A percentile compares a stretch with the other conserved stretches of the same genome.
Evolutionary conservation across 2,329 filamentous ascomycete genomes (phyloP).

Genomic region (Thielaviopsis ethacetica): DNA sequence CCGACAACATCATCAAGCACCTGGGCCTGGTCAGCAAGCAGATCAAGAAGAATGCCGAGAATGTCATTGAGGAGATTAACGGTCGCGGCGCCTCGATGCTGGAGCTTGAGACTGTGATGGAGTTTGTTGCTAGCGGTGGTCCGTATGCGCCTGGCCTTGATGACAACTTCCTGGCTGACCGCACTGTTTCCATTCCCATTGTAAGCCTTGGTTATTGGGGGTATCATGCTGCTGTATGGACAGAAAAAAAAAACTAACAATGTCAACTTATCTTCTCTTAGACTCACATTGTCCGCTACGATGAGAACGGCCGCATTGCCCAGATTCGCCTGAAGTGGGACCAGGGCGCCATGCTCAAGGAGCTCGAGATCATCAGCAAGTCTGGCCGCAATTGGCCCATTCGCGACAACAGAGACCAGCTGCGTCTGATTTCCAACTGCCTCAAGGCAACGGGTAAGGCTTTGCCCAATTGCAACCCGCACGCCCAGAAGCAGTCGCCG

Average conservation of each 20-base stretch:
- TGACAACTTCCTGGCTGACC: constrained; percentile 84
- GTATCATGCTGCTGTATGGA: background rate
- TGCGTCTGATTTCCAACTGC: constrained; percentile 53
- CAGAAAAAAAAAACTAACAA: background rate
- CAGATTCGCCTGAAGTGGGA: constrained; percentile 92
- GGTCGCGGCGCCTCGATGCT: constrained; percentile 57
- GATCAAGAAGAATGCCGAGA: constrained; percentile 70
- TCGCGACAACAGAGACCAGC: constrained; percentile 69
- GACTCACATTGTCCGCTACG: constrained; percentile 81
- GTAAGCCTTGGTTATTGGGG: constrained; percentile 33
- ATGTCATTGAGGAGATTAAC: constrained; percentile 58
- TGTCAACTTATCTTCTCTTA: constrained; percentile 20
- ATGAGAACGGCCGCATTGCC: constrained; percentile 57
- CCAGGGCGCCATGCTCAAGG: constrained; percentile 80
- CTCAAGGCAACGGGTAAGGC: constrained; percentile 31
- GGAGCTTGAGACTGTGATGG: constrained; percentile 68
- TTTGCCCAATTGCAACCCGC: background rate
- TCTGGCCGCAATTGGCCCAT: constrained; percentile 92
- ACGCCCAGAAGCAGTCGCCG: background rate
- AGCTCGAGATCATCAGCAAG: constrained; percentile 83
- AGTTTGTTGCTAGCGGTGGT: constrained; percentile 69
- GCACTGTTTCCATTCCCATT: constrained; percentile 61
- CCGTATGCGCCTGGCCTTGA: constrained; percentile 78
- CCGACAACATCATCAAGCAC: constrained; percentile 70
- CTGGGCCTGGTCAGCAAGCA: constrained; percentile 52